Evolutionary conservation across 148 eudicot species (phyloP).

Genomic region (Linanthus parryae): DNA sequence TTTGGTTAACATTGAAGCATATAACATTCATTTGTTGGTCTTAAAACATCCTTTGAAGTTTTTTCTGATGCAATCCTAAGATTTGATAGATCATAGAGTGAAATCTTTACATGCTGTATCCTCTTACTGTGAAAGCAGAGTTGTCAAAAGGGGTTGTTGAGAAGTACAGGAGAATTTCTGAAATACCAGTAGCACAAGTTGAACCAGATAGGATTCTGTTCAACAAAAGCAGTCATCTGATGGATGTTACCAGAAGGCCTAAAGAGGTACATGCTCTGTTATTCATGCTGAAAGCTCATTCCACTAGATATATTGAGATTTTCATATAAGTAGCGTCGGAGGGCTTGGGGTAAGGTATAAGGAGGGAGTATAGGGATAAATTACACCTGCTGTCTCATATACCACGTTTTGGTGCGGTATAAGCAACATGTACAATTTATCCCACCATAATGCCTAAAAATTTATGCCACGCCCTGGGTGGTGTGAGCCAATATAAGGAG

Average conservation of each 20-base stretch:
- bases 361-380: too few species aligned
- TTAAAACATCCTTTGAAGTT: slow-evolving; percentile 4
- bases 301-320: too few species aligned
- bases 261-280: slow-evolving; percentile 16
- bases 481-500: too few species aligned
- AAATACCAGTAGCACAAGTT: neutral
- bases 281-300: too few species aligned
- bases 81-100: neutral
- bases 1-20: neutral
- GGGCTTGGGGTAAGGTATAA: too few species aligned
- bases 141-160: neutral
- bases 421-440: too few species aligned
- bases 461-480: too few species aligned
- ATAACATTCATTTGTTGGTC: neutral
- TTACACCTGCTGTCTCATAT: too few species aligned
- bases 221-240: slow-evolving; percentile 3
- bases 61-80: neutral
- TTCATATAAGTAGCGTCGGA: too few species aligned
- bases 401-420: too few species aligned
- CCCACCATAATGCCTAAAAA: too few species aligned
- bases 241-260: slow-evolving; percentile 17
- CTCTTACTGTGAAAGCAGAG: neutral
- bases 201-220: slow-evolving; percentile 6
- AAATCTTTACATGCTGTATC: slow-evolving; percentile 3
- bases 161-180: slow-evolving; percentile 2